Conservation (phyloP, 192 early-diverging fungal genomes). For the Phycomyces blakesleeanus region DNA sequence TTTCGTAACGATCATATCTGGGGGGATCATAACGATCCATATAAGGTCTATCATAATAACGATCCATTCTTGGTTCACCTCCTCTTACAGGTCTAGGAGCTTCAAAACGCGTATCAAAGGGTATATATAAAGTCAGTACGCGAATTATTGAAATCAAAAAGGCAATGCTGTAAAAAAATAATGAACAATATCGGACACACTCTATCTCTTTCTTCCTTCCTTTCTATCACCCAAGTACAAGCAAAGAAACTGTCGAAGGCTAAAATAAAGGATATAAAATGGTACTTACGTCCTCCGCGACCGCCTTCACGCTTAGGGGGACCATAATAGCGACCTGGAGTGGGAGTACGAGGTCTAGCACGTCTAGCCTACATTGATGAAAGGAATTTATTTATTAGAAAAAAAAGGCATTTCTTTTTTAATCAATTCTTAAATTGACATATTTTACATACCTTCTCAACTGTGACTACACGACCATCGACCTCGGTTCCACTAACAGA, state of each 20-base stretch:
- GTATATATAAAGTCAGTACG: neutral
- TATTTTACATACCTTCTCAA: slow-evolving; percentile 75
- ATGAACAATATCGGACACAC: no score
- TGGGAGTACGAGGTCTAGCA: slow-evolving; percentile 65
- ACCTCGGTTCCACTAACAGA: slow-evolving; percentile 65
- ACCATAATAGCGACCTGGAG: slow-evolving; percentile 76
- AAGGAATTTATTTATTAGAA: no score
- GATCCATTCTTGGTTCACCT: slow-evolving; percentile 39
- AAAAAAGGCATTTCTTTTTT: neutral
- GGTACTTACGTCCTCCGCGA: slow-evolving; percentile 28
- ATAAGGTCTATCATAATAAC: slow-evolving; percentile 36
- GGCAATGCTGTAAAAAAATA: neutral
- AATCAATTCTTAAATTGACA: no score
- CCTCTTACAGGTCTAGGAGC: slow-evolving; percentile 29
- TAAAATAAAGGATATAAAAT: no score
- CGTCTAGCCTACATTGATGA: slow-evolving; percentile 72
- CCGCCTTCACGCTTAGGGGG: slow-evolving; percentile 56
- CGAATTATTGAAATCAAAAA: neutral
- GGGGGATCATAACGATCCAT: slow-evolving; percentile 25
- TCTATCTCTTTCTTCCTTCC: no score
- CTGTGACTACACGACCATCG: slow-evolving; percentile 79
- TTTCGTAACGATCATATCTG: slow-evolving; percentile 30
- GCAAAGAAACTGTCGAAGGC: no score
- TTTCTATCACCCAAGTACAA: no score
- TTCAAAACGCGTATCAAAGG: neutral